Base-by-base conservation (phyloP, 208 protist species). In the Crithidia sp. region DNA sequence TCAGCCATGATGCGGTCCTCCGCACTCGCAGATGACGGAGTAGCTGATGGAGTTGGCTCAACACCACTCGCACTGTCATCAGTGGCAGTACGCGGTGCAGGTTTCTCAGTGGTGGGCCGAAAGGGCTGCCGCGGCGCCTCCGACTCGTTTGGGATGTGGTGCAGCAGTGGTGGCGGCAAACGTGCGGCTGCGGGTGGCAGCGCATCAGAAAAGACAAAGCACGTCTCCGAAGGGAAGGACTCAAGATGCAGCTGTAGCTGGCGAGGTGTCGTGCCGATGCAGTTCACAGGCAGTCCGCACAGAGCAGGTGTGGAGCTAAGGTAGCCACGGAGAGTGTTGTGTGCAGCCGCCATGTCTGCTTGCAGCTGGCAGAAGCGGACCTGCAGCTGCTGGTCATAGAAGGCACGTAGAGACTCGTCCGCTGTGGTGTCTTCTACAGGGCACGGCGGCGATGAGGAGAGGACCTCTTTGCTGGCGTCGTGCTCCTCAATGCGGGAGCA, bases 1-100 rank as follows among this genome's bases (percentile, higher is more conserved):
- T 94, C 89, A 7, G 64, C 61, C 61, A 91, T 78, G 10, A 90
- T 74, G 28, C 65, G 63, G 19, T 87, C 82, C 28, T 94, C 79
- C 1, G 64, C 77, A 14, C 65, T 62, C 28, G 61, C 28, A 37
- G 61, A 7, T 17, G 44, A 10, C 5, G 50, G 28, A 14, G 36
- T 28, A 49, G 67, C 39, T 40, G 59, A 0, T 2, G 56, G 19
- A 37, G 74, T 43, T 52, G n/a, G 36, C 12, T 43, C 63, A 40
- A 43, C 53, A 12, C 12, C 16, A 40, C 3, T 52, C 19, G 17
- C 45, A 36, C 16, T 54, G 28, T 50, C 19, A 45, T 28, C 28
- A 28, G 28, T 28, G 28, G 28, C 28, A 28, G 28, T 28, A 28
- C 28, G 28, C 28, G 28, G 28, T 28, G 28, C 28, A 28, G 28